These are phyloP conservation scores for Zelonia costaricensis DNA, from an alignment of 208 protist species.

Conservation along the genomic window DNA sequence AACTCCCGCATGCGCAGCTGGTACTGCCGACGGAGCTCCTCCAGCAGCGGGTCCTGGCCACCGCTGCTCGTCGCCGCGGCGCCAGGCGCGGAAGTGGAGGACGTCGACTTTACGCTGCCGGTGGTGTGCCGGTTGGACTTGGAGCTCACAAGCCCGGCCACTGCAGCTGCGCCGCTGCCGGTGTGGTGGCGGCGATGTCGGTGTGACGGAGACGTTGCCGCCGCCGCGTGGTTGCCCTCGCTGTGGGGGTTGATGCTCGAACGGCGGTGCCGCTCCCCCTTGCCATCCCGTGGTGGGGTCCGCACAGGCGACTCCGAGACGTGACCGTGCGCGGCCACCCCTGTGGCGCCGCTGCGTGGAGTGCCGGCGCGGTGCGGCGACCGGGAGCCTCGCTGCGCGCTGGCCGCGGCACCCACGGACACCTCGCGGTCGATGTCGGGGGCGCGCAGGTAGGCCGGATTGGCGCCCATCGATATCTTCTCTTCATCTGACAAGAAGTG, in stretches of 20 bases:
- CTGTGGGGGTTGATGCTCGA: no score
- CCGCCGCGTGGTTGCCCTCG: background rate
- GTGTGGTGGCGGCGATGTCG: conserved; percentile 1
- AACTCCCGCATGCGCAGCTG: conserved; percentile 47
- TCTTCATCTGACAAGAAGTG: conserved; percentile 75
- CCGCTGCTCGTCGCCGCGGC: background rate
- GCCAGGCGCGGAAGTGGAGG: no score
- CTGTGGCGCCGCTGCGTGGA: no score
- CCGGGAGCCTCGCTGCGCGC: conserved; percentile 5
- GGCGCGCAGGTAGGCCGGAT: conserved; percentile 63
- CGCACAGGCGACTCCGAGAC: no score
- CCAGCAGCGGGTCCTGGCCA: conserved; percentile 34
- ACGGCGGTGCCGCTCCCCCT: no score
- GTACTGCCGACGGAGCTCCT: conserved; percentile 50
- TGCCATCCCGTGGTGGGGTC: no score
- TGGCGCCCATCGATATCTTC: conserved; percentile 74
- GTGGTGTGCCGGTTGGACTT: background rate
- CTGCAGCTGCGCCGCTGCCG: background rate
- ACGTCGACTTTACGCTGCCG: background rate
- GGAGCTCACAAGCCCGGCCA: conserved; percentile 11
- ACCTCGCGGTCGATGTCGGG: conserved; percentile 44
- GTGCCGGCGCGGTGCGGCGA: background rate
- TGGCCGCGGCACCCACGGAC: conserved; percentile 5
- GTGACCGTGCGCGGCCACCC: no score
- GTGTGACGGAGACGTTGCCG: background rate